phyloP scores from a whole-genome alignment of 371 early-diverging fungal genomes.

The Circinella minor region DNA sequence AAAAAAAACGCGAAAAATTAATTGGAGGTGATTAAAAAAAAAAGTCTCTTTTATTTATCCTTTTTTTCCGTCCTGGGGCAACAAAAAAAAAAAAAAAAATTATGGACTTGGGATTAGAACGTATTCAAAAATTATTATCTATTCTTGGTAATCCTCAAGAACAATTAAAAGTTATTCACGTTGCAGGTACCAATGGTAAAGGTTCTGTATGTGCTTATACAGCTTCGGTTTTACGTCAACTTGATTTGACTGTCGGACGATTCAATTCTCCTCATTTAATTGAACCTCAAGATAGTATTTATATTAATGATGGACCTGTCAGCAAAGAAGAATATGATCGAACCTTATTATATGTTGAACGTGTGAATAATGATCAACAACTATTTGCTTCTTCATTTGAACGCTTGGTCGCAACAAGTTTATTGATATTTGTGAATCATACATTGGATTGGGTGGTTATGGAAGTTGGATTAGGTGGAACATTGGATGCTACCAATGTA shows the following conservation, averaged over 20 bases:
- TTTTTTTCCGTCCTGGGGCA: too few relatives aligned
- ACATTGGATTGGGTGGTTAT: constrained; percentile 72
- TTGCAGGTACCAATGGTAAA: constrained; percentile 64
- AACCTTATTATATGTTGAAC: constrained; percentile 32
- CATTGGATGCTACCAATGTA: constrained; percentile 84
- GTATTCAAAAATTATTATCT: constrained; percentile 63
- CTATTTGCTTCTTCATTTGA: constrained; percentile 64
- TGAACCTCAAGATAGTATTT: constrained; percentile 67
- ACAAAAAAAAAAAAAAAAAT: too few relatives aligned
- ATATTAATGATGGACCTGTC: constrained; percentile 59
- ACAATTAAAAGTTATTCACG: constrained; percentile 75
- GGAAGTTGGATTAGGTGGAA: constrained; percentile 87
- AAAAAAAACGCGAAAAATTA: too few relatives aligned
- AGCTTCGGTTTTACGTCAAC: constrained; percentile 47
- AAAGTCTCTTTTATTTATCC: too few relatives aligned
- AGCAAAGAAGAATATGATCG: constrained; percentile 38
- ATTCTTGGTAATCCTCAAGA: constrained; percentile 70
- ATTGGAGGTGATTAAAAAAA: too few relatives aligned
- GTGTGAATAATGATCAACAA: constrained; percentile 26
- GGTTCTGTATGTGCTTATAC: constrained; percentile 76
- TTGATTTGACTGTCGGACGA: constrained; percentile 56
- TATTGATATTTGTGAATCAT: constrained; percentile 56
- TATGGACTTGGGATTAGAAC: constrained; percentile 72
- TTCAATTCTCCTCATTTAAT: constrained; percentile 85
- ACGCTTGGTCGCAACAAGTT: constrained; percentile 62